Base-by-base conservation (phyloP, 768 basidiomycete genomes). In the Termitomyces titanicus region DNA sequence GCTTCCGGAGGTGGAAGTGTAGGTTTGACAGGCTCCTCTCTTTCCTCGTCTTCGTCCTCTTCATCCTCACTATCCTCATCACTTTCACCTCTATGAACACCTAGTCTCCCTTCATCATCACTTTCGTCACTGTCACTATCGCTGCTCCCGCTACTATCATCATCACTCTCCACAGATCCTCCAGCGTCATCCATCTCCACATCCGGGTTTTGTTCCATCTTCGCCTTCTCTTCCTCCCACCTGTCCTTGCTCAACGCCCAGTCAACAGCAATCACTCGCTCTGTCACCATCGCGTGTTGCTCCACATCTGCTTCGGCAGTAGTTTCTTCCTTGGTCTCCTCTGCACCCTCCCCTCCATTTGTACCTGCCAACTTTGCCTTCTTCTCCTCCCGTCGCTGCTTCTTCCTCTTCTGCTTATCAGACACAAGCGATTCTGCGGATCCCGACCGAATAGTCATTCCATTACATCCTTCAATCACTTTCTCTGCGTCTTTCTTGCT, bases 231-330 rank as follows among this genome's bases (percentile, higher is more conserved):
- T 66, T 89, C 85, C 68, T 92, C 80, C 92, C 92, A 97, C 70
- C 85, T 89, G 46, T 91, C 89, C 72, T 97, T 96, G 68, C 93
- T 92, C 67, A 98, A 70, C 3, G 94, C 96, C 92, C 94, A 98
- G 73, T 98, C 95, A 25, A 98, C 96, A 7, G 94, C 93, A 37
- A 96, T 90, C 15, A 84, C 73, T 50, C 94, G 76, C 64, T 81
- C 83, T 2, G 68, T 72, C 0, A 72, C 69, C 2, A 68, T 72
- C 0, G 71, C 68, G 39, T 64, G 67, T 61, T 72, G 73, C 56
- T 70, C 66, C 40, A 62, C 61, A 56, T 70, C 64, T 37, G 70
- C 68, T 47, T 74, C 74, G 24, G 35, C 17, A 33, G 17, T 17
- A 13, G 65, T 73, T 18, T 70, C 69, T 50, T 69, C 68, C 47